Conservation (phyloP, 1,139 yeast species). For the Hansenula lynferdii region DNA sequence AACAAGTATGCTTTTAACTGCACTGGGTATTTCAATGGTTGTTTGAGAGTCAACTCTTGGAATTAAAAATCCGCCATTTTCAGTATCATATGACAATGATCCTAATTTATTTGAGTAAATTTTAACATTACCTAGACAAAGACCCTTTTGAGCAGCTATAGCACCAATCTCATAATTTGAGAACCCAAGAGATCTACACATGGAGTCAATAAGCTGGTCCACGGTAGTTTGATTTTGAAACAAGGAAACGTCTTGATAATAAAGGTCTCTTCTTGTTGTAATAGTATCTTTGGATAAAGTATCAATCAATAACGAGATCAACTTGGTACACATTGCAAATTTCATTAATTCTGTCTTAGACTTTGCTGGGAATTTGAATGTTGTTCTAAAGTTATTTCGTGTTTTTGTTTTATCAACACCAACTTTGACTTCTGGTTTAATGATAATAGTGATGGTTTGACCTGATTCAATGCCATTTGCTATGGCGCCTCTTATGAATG, state of each 20-base stretch:
- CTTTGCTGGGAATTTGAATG: not conserved
- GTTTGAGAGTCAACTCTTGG: constrained; percentile 24
- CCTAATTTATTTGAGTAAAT: constrained; percentile 2
- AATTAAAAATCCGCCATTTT: constrained; percentile 20
- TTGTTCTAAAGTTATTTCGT: not conserved
- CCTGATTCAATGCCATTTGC: not conserved
- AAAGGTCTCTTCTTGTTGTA: constrained; percentile 59
- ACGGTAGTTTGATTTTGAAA: constrained; percentile 46
- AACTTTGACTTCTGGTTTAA: not conserved
- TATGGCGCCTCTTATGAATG: not conserved
- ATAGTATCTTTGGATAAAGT: constrained; percentile 21
- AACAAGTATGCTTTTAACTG: constrained; percentile 40
- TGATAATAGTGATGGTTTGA: not conserved
- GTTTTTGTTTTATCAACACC: not conserved
- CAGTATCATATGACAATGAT: constrained; percentile 8
- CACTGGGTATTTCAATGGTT: constrained; percentile 12
- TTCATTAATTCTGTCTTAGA: not conserved
- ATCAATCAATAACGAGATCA: constrained; percentile 12
- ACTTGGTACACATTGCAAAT: constrained; percentile 5
- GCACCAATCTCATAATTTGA: constrained; percentile 36
- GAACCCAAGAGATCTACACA: constrained; percentile 27
- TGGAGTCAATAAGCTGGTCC: constrained; percentile 33
- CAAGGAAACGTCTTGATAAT: constrained; percentile 56
- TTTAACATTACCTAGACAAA: constrained; percentile 38
- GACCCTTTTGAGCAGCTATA: constrained; percentile 60